Percentiles rank a stretch among this genome's conserved stretches.
These are phyloP conservation scores for Pichia sp. DNA, from an alignment of 1,139 yeast genomes.

Conservation along the genomic window DNA sequence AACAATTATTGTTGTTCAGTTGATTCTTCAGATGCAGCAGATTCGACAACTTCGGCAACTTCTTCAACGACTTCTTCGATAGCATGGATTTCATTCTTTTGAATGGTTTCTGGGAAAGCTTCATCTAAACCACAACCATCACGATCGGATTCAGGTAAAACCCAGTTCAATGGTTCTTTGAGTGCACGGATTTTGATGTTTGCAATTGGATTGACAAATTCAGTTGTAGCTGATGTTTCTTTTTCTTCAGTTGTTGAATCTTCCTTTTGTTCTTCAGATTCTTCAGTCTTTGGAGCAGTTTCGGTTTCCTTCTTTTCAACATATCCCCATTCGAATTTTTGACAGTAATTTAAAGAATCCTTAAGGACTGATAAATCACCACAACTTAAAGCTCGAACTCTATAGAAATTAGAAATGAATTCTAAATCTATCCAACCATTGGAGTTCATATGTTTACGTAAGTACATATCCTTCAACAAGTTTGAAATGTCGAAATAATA, in stretches of 20 bases:
- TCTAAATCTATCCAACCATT: slow-evolving; percentile 70
- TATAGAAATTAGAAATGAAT: slow-evolving; percentile 67
- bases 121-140: slow-evolving; percentile 34
- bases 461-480: slow-evolving; percentile 73
- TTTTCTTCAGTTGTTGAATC: not conserved
- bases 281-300: slow-evolving; percentile 24
- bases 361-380: slow-evolving; percentile 47
- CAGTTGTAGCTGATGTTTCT: not conserved
- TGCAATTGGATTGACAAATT: slow-evolving; percentile 6
- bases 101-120: slow-evolving; percentile 17
- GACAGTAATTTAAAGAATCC: slow-evolving; percentile 44
- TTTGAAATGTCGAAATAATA: slow-evolving; percentile 90
- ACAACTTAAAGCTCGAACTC: slow-evolving; percentile 60
- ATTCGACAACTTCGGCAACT: not conserved
- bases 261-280: too few species aligned
- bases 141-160: slow-evolving; percentile 48
- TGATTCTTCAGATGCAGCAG: too few species aligned
- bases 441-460: slow-evolving; percentile 77
- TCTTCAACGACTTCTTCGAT: not conserved
- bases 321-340: slow-evolving; percentile 41
- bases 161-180: slow-evolving; percentile 46
- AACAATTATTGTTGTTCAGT: too few species aligned
- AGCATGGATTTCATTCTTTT: not conserved
- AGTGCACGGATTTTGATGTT: slow-evolving; percentile 42
- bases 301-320: slow-evolving; percentile 6